Base-by-base conservation (phyloP, 2,329 filamentous ascomycete genomes). In the Paracamarosporium sp. region DNA sequence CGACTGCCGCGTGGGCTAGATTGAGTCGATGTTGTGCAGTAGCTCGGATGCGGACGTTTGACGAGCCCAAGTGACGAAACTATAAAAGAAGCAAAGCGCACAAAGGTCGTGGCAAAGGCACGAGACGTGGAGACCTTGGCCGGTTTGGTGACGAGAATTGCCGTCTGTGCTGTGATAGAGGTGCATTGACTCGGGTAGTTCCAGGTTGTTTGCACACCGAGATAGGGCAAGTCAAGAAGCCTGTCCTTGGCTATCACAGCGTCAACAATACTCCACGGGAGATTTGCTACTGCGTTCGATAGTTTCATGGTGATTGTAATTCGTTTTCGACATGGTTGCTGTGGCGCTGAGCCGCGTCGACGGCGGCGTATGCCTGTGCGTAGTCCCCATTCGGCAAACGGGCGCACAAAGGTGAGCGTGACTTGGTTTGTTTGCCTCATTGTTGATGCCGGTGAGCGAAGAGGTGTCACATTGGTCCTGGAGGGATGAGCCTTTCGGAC, bases 21-120 rank as follows among this genome's bases (percentile, higher is more conserved):
- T 24, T 36, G 55, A 48, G 31, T 59, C 46, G 40, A 53, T 59
- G 56, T 56, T 33, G 53, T 59, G 53, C 52, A 58, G 51, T 40
- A 58, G 50, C 31, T 43, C 30, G n/a, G n/a, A 30, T 15, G 5
- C 12, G 13, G 44, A 33, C n/a, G 27, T 46, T 8, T 17, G 24
- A 15, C 22, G 41, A 11, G n/a, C n/a, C n/a, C n/a, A n/a, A n/a
- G n/a, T n/a, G n/a, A n/a, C n/a, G n/a, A n/a, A n/a, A n/a, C n/a
- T n/a, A n/a, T n/a, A n/a, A n/a, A n/a, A n/a, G n/a, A n/a, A n/a
- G n/a, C n/a, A n/a, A n/a, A n/a, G n/a, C n/a, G n/a, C 35, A 17
- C 9, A 31, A 38, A 38, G n/a, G 15, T 20, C n/a, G 35, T 17
- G 35, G 35, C 35, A 17, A 20, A 17, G n/a, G 35, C 20, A 13